These are phyloP conservation scores for Cordia subcordata DNA, from an alignment of 257 asterid genomes.

Conservation along the genomic window DNA sequence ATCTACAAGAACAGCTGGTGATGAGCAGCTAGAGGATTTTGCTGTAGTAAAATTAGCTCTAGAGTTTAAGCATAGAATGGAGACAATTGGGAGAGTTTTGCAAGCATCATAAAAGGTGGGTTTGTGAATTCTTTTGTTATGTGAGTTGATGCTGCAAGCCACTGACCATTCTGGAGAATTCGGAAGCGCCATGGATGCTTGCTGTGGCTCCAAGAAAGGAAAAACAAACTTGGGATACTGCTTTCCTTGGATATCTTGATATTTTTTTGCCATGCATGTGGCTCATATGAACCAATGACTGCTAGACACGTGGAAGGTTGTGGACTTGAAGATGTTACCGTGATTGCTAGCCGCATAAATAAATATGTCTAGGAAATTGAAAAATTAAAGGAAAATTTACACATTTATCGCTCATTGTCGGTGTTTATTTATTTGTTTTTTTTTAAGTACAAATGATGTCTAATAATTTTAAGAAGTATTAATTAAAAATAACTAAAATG, in stretches of 20 bases:
- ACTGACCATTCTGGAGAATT: slow-evolving; percentile 59
- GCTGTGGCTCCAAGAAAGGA: background rate
- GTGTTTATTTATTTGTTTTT: too few species aligned
- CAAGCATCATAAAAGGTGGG: slow-evolving; percentile 18
- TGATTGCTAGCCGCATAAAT: slow-evolving; percentile 14
- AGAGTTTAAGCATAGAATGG: slow-evolving; percentile 40
- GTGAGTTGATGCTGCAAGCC: slow-evolving; percentile 31
- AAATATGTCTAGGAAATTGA: background rate
- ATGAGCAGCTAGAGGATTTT: slow-evolving; percentile 53
- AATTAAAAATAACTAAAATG: too few species aligned
- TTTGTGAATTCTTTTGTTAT: slow-evolving; percentile 19
- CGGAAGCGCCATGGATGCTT: slow-evolving; percentile 34
- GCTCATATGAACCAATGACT: slow-evolving; percentile 42
- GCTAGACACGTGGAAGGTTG: slow-evolving; percentile 32
- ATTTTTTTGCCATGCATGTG: slow-evolving; percentile 37
- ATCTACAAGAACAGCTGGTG: slow-evolving; percentile 39
- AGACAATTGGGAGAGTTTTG: slow-evolving; percentile 28
- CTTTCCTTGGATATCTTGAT: slow-evolving; percentile 16
- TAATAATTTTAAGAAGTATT: too few species aligned
- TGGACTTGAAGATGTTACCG: slow-evolving; percentile 20
- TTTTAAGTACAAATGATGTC: too few species aligned
- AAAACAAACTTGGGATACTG: slow-evolving; percentile 5
- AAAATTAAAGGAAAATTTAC: too few species aligned
- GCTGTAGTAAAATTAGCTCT: slow-evolving; percentile 33
- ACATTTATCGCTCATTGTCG: too few species aligned